Evolutionary conservation across 371 early-diverging fungal genomes (phyloP).

Genomic region (Batkoa obscura): DNA sequence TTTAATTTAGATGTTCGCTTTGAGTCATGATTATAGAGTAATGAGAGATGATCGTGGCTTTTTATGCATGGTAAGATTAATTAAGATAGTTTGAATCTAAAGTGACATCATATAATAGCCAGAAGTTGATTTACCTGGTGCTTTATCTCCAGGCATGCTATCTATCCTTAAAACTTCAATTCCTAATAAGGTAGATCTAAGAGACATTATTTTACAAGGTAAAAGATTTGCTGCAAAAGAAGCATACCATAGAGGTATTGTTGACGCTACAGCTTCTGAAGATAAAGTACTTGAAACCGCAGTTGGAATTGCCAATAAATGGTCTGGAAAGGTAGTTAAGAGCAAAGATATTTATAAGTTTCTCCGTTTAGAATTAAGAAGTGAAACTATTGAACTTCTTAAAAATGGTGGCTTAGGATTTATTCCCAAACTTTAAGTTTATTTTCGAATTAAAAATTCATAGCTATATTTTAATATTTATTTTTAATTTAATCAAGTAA

Average conservation of each 20-base stretch:
- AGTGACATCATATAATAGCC: background rate
- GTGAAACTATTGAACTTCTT: background rate
- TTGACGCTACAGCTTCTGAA: background rate
- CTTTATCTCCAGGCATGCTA: background rate
- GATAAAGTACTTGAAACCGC: background rate
- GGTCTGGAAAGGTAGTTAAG: background rate
- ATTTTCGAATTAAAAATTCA: too few relatives aligned
- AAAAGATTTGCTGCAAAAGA: background rate
- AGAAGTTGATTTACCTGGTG: background rate
- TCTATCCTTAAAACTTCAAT: background rate
- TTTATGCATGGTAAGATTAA: constrained; percentile 36
- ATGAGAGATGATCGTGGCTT: constrained; percentile 65
- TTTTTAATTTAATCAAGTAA: too few relatives aligned
- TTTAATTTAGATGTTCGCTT: background rate
- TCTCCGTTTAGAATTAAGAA: background rate
- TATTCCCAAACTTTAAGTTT: background rate
- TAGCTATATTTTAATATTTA: too few relatives aligned
- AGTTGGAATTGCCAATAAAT: background rate
- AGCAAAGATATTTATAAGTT: background rate
- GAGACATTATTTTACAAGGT: background rate
- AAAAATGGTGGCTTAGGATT: background rate
- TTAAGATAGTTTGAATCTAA: constrained; percentile 10
- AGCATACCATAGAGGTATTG: background rate
- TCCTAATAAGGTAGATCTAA: background rate
- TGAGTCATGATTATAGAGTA: constrained; percentile 37